These are phyloP conservation scores for Penicillium fuscoglaucum DNA, from an alignment of 2,329 filamentous ascomycete genomes.

Conservation along the genomic window DNA sequence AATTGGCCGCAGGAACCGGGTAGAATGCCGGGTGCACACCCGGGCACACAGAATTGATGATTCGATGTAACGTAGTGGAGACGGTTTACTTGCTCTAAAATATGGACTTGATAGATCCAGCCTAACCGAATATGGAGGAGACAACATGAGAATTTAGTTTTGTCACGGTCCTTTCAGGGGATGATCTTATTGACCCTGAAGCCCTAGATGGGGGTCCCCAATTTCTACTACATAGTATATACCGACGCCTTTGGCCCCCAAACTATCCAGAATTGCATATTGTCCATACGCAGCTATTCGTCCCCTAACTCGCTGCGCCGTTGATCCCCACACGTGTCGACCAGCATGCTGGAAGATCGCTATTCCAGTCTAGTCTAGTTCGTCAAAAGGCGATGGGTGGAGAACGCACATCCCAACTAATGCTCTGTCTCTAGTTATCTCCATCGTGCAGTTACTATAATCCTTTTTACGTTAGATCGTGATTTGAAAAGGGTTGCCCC, in stretches of 20 bases:
- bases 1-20: not conserved
- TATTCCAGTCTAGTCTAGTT: slow-evolving; percentile 7
- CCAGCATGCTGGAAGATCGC: not conserved
- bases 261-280: slow-evolving; percentile 2
- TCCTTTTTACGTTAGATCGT: not conserved
- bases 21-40: not conserved
- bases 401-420: not conserved
- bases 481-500: not conserved
- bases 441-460: not conserved
- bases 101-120: not conserved
- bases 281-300: not conserved
- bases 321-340: slow-evolving; percentile 2
- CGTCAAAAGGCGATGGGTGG: slow-evolving; percentile 1
- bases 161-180: not conserved
- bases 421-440: not conserved
- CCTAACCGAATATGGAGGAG: not conserved
- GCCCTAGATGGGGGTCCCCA: not conserved
- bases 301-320: not conserved
- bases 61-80: not conserved
- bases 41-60: not conserved
- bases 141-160: not conserved
- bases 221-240: not conserved
- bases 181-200: not conserved
- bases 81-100: not conserved
- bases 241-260: slow-evolving; percentile 1